Base-by-base conservation (phyloP, 2,329 filamentous ascomycete species). In the Trichoderma lentiforme region DNA sequence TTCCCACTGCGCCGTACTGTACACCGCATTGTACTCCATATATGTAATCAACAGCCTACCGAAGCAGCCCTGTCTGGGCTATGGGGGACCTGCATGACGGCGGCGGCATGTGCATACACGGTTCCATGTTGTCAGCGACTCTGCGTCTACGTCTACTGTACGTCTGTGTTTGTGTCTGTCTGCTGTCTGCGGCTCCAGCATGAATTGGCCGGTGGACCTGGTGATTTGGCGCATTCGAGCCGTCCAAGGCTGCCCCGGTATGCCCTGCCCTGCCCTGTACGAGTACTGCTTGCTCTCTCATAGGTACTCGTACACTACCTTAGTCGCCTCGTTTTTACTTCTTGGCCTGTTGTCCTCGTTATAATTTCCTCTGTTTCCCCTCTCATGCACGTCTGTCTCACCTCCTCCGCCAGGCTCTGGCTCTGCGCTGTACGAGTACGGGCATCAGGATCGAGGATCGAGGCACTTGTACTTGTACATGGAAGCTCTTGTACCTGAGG, bases 61-160 rank as follows among this genome's bases (percentile, higher is more conserved):
- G n/a, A 32, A 60, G 57, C 57, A 60, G 57, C 57, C 57, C 57
- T 60, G 57, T 60, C 57, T 32, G 30, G 26, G 53, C 51, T 53
- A 21, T 66, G 69, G 56, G 66, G 62, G 69, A 71, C 69, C 69
- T 71, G 69, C 69, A 71, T 65, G 62, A 61, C 51, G 69, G 69
- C 60, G 67, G 56, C 28, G 36, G 30, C 57, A 60, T 60, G 18
- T 24, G 24, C 15, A 24, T 51, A 53, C 39, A 26, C 57, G 39
- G 43, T 7, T 36, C 34, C 34, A 36, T 36, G 34, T 62, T 24
- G 57, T 60, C 63, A 66, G 43, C 43, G 12, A 15, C 26, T 65
- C 26, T 62, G 26, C 30, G 30, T 28, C 47, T 51, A 21, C 43
- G 43, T 51, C n/a, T 47, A n/a, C 34, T 36, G 12, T 36, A 24